Conservation (phyloP, 805 yeast genomes). For the Vanderwaltozyma polyspora region DNA sequence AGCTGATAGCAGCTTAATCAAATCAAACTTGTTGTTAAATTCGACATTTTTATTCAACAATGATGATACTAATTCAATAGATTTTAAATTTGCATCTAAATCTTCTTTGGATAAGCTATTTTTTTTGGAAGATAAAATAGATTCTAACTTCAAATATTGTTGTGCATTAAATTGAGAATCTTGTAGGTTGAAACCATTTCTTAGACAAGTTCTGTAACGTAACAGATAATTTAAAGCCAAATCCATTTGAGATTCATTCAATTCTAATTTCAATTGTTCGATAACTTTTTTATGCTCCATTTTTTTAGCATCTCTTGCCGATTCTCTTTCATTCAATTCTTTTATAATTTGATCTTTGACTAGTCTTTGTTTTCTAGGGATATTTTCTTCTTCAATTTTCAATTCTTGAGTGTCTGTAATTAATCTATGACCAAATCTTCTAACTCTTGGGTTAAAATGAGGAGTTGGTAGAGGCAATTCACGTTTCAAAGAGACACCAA, state of each 20-base stretch:
- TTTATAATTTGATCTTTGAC: constrained; percentile 42
- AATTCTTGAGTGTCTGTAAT: constrained; percentile 35
- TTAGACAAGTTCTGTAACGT: constrained; percentile 40
- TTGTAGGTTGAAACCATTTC: constrained; percentile 43
- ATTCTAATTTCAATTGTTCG: constrained; percentile 9
- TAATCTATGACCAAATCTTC: constrained; percentile 76
- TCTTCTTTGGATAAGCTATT: constrained; percentile 28
- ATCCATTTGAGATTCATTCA: constrained; percentile 12
- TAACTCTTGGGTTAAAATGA: constrained; percentile 77
- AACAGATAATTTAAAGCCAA: constrained; percentile 44
- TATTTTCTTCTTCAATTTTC: constrained; percentile 43
- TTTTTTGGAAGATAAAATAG: constrained; percentile 31
- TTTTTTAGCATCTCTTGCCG: constrained; percentile 26
- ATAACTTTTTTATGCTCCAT: constrained; percentile 23
- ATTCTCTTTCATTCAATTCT: constrained; percentile 31
- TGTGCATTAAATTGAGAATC: constrained; percentile 56
- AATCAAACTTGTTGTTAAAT: constrained; percentile 20
- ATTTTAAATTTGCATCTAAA: constrained; percentile 11
- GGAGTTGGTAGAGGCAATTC: constrained; percentile 68
- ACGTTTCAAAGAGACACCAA: constrained; percentile 69
- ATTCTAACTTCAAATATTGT: constrained; percentile 35
- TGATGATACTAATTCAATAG: constrained; percentile 7
- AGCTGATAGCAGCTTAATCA: constrained; percentile 14
- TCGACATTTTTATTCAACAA: constrained; percentile 13
- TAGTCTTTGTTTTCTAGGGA: constrained; percentile 58